A percentile compares a stretch with the other conserved stretches of the same genome.
These are phyloP conservation scores for Mucor racemosus DNA, from an alignment of 371 early-diverging fungal genomes.

Conservation along the genomic window DNA sequence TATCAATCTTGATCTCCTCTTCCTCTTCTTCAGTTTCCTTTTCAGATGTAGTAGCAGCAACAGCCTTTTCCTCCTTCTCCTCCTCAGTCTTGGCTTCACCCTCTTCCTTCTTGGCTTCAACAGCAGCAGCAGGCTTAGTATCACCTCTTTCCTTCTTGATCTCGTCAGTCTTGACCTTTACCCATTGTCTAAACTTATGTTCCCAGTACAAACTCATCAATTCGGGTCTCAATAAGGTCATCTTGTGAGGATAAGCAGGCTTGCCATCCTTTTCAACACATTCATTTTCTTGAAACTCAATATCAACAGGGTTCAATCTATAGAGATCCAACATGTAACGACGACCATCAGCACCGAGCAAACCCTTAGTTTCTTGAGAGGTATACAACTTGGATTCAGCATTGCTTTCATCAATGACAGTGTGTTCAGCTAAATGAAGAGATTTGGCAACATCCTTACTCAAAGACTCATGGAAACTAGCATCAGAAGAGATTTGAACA, in stretches of 20 bases:
- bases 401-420: constrained; percentile 72
- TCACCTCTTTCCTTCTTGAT: constrained; percentile 60
- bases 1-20: constrained; percentile 59
- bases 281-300: constrained; percentile 82
- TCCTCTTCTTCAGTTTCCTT: constrained; percentile 48
- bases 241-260: constrained; percentile 89
- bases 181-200: constrained; percentile 70
- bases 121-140: constrained; percentile 20
- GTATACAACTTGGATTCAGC: constrained; percentile 69
- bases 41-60: constrained; percentile 14
- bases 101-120: constrained; percentile 21
- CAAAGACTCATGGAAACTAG: constrained; percentile 76
- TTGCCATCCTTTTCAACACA: constrained; percentile 51
- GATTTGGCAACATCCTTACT: constrained; percentile 72
- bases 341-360: constrained; percentile 90
- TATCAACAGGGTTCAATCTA: constrained; percentile 89
- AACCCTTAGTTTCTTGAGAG: constrained; percentile 91
- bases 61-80: constrained; percentile 31
- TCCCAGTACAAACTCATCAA: constrained; percentile 87
- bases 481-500: constrained; percentile 65
- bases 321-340: constrained; percentile 91
- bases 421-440: constrained; percentile 83
- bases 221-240: constrained; percentile 88
- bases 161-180: constrained; percentile 61
- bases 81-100: constrained; percentile 25